Conservation (phyloP, 2,329 filamentous ascomycete genomes). For the Diaporthe sp. region DNA sequence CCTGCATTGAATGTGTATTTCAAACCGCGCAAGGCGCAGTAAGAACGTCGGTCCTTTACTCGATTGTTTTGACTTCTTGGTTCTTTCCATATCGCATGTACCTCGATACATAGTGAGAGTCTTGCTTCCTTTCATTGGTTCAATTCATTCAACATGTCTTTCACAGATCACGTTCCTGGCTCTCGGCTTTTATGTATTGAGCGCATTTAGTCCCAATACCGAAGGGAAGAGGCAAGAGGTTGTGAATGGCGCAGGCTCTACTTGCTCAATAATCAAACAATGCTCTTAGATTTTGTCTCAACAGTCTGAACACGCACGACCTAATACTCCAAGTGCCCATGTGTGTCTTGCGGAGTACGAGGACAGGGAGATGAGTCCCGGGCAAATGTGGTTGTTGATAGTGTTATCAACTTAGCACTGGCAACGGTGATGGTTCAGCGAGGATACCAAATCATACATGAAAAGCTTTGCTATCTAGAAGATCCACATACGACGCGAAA, state of each 20-base stretch:
- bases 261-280: no score
- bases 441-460: background rate
- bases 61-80: background rate
- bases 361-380: no score
- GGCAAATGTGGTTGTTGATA: no score
- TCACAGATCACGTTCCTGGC: background rate
- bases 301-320: no score
- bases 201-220: background rate
- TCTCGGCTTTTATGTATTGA: background rate
- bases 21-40: conserved; percentile 43
- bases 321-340: no score
- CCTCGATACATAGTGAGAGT: no score
- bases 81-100: background rate
- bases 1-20: conserved; percentile 50
- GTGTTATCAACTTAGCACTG: no score
- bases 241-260: no score
- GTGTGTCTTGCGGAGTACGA: no score
- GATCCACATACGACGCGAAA: background rate
- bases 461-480: background rate
- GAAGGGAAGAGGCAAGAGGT: no score
- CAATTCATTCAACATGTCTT: background rate
- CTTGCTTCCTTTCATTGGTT: background rate
- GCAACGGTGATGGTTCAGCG: no score
- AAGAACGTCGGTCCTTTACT: background rate
- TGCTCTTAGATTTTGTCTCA: no score